Conservation (phyloP, 2,329 filamentous ascomycete genomes). For the Xylaria sp. region DNA sequence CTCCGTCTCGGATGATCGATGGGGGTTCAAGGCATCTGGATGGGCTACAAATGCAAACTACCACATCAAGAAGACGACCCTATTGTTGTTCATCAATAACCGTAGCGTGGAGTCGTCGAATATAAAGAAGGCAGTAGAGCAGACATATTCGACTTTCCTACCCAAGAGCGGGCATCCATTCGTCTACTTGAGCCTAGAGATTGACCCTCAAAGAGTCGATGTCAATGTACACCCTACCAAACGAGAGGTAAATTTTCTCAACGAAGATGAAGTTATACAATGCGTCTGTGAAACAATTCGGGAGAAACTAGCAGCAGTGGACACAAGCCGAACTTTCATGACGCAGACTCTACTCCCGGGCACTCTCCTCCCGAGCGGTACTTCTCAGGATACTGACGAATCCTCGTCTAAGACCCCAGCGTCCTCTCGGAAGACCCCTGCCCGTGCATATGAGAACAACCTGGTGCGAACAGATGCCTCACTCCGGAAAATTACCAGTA, state of each 20-base stretch:
- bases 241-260: slow-evolving; percentile 94
- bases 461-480: slow-evolving; percentile 90
- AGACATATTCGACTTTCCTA: slow-evolving; percentile 86
- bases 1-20: slow-evolving; percentile 74
- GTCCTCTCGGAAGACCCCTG: slow-evolving; percentile 54
- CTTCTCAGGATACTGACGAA: slow-evolving; percentile 45
- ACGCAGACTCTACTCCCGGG: slow-evolving; percentile 90
- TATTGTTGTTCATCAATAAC: slow-evolving; percentile 96
- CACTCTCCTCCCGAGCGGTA: slow-evolving; percentile 53
- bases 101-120: slow-evolving; percentile 88
- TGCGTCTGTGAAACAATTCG: slow-evolving; percentile 84
- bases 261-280: slow-evolving; percentile 95
- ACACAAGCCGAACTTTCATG: slow-evolving; percentile 93
- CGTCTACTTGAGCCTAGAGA: slow-evolving; percentile 89
- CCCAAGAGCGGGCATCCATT: slow-evolving; percentile 96
- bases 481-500: slow-evolving; percentile 93
- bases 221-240: slow-evolving; percentile 99
- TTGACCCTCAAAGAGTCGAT: slow-evolving; percentile 91
- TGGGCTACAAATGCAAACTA: slow-evolving; percentile 95
- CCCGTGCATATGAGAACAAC: slow-evolving; percentile 81
- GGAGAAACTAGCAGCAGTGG: slow-evolving; percentile 81
- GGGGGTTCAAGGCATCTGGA: slow-evolving; percentile 84
- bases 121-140: slow-evolving; percentile 90
- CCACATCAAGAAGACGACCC: slow-evolving; percentile 85
- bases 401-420: slow-evolving; percentile 49